phyloP scores from a whole-genome alignment of 257 asterid species.

The Gentiana macrophylla region DNA sequence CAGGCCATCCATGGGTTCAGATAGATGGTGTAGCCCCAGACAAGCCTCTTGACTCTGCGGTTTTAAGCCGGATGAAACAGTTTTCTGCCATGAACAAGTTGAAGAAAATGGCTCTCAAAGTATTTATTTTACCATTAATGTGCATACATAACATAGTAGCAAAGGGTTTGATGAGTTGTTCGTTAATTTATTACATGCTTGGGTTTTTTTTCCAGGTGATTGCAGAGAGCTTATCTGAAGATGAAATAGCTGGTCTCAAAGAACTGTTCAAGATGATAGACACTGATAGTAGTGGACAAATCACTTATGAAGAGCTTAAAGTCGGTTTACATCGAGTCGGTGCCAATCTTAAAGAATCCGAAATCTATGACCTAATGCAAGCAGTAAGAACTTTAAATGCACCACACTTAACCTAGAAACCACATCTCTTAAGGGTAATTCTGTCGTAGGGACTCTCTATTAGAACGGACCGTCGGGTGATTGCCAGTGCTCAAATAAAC shows the following conservation, averaged over 20 bases:
- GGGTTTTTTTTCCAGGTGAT: slow-evolving; percentile 42
- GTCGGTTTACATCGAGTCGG: slow-evolving; percentile 82
- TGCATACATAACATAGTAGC: neutral
- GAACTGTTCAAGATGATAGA: slow-evolving; percentile 90
- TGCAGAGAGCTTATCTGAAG: slow-evolving; percentile 82
- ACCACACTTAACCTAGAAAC: too few relatives aligned
- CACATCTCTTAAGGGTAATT: too few relatives aligned
- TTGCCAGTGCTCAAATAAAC: too few relatives aligned
- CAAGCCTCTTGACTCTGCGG: slow-evolving; percentile 87
- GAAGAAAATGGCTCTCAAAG: slow-evolving; percentile 96
- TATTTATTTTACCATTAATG: slow-evolving; percentile 20
- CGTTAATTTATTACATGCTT: neutral
- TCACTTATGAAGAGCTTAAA: slow-evolving; percentile 87
- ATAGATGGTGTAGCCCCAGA: slow-evolving; percentile 94
- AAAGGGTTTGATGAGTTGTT: too few relatives aligned
- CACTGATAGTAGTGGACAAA: slow-evolving; percentile 62
- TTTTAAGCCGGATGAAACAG: slow-evolving; percentile 84
- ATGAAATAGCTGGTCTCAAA: slow-evolving; percentile 84
- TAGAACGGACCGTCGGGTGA: too few relatives aligned
- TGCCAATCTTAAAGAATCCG: slow-evolving; percentile 80
- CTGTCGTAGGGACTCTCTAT: too few relatives aligned
- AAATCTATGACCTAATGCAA: slow-evolving; percentile 89
- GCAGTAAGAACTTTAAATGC: slow-evolving; percentile 39
- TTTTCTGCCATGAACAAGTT: slow-evolving; percentile 94
- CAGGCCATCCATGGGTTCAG: slow-evolving; percentile 99